Base-by-base conservation (phyloP, 371 early-diverging fungal genomes). In the Mycotypha africana region DNA sequence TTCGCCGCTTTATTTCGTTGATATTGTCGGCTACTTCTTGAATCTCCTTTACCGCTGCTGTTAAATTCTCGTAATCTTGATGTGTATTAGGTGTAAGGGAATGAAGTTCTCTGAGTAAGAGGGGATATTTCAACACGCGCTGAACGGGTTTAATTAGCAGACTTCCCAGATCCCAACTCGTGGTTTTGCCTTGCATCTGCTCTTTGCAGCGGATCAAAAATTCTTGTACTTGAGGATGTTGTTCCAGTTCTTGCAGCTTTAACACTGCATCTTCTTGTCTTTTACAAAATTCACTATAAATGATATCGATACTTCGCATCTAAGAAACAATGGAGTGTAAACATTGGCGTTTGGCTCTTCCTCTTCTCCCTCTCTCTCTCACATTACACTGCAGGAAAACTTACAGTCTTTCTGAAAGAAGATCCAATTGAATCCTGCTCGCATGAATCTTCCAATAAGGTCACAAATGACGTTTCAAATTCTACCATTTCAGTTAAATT, bases 81-180 rank as follows among this genome's bases (percentile, higher is more conserved):
- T 89, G 82, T 3, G 60, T 62, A 2, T 70, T 51, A 7, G 78
- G 67, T 12, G 88, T 87, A 21, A 78, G 56, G 5, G 72, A 61
- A 12, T 82, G 55, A 5, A 91, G 70, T 70, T 83, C 34, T 84
- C 82, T 56, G 20, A 47, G 42, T 21, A 32, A 22, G 9, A 62
- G 36, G 25, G 90, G 91, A 48, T 89, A 90, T 52, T 90, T 90
- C 15, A 90, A 67, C 8, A 93, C 87, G n/a, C 93, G 67, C 49
- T 93, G 93, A n/a, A 91, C 89, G n/a, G 93, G 93, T 47, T 91
- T 91, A 58, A 93, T 89, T 30, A 93, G 58, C 56, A 91, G 57
- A 51, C 82, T 79, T 1, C 78, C 76, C 20, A 93, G 59, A 72
- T 91, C 90, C 91, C 92, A 92, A 26, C 86, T 83, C 2, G 71